Base-by-base conservation (phyloP, 2,329 filamentous ascomycete genomes). In the Nannizzia gypsea region DNA sequence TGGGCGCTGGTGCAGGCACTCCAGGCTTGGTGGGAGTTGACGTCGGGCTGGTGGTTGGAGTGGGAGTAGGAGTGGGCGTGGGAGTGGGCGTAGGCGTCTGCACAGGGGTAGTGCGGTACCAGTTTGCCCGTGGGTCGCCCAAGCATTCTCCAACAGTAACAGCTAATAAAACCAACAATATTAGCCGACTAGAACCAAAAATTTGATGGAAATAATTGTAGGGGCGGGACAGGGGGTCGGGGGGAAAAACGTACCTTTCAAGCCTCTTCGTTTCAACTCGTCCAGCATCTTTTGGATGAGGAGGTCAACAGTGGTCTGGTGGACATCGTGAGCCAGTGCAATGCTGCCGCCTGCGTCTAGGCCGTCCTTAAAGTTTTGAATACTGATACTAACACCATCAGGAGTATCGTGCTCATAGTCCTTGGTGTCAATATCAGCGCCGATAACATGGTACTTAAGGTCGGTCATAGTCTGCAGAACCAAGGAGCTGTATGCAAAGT, bases 371-470 rank as follows among this genome's bases (percentile, higher is more conserved):
- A 59, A 42, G 11, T 26, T 11, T 2, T 20, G 6, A 40, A 59
- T 6, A 36, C 58, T 59, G 42, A 46, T 9, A 46, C n/a, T 11
- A 20, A 20, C 42, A 13, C 42, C 42, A 11, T 17, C 42, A 17
- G 42, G n/a, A 3, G 42, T 46, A 24, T 46, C 42, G 11, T 46
- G 15, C 42, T 46, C 42, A 22, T 46, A 77, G 65, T 78, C 77
- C 58, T 71, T 69, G 6, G 76, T 77, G 63, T 78, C 75, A 20
- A 77, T 69, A 50, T 74, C 72, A 3, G 71, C 69, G 3, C 67
- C 64, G 59, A 79, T 74, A 15, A 78, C 70, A 62, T 77, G 75
- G 64, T 80, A 80, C 1, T 72, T 73, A 11, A 80, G 69, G 3
- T 70, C 68, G 1, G 63, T 64, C 71, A 80, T 71, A 1, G 68